Base-by-base conservation (phyloP, 2,329 filamentous ascomycete genomes). In the Colletotrichum sp. region DNA sequence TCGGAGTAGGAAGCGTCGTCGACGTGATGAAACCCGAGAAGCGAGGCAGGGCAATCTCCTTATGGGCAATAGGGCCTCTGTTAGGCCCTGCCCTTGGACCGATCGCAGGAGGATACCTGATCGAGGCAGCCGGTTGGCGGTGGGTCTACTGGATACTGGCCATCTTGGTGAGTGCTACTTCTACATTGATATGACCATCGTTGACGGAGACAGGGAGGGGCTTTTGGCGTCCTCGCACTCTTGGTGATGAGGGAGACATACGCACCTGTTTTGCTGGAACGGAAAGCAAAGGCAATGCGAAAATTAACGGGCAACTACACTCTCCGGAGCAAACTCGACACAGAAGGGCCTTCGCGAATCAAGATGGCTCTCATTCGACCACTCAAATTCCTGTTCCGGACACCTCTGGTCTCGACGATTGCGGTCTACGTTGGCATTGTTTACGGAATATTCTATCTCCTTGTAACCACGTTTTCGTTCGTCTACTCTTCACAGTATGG, bases 381-480 rank as follows among this genome's bases (percentile, higher is more conserved):
- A 36, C 72, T 82, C 24, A 89, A 89, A 78, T 88, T 94, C 80
- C 88, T 94, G 6, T 80, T 92, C 76, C 85, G 85, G 9, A 89
- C 86, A 3, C 90, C 88, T 13, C 89, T 90, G 70, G 82, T 91
- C 12, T 85, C 89, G 5, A 79, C 88, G n/a, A 84, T 91, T 26
- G 87, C 89, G 0, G 77, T 92, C 2, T 91, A 91, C 75, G 86
- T 90, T 69, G 89, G 89, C 15, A 83, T 92, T 36, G 83, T 89
- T 1, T 93, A 91, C 78, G 90, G 90, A 3, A 88, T 90, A 64
- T 79, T 92, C 1, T 93, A 91, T 76, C 87, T 84, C 1, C 82
- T 91, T n/a, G 88, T 92, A 78, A 90, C 90, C 2, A 91, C 90
- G 4, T 89, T 92, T 72, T 86, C 88, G 0, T 81, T 87, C 3